These are phyloP conservation scores for Dioscorea alata DNA, from an alignment of 106 monocot genomes.

Conservation along the genomic window DNA sequence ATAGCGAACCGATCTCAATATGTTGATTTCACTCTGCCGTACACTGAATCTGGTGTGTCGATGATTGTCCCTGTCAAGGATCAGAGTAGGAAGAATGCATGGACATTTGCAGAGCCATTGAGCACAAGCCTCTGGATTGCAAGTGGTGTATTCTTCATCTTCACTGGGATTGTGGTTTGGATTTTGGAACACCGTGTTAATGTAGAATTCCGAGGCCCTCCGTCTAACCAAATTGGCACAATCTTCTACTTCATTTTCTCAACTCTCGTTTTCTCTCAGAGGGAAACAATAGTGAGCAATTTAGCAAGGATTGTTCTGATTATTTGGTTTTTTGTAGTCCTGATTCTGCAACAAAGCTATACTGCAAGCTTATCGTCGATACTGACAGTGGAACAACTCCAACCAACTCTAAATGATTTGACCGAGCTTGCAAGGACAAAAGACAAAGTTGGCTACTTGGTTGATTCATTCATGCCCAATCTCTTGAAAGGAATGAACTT, in stretches of 20 bases:
- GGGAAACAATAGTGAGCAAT: constrained; percentile 36
- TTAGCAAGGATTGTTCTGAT: constrained; percentile 56
- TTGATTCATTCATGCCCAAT: constrained; percentile 13
- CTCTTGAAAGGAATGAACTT: constrained; percentile 10
- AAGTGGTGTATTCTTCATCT: constrained; percentile 11
- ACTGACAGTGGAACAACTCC: constrained; percentile 63
- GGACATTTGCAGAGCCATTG: constrained; percentile 8
- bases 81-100: not conserved
- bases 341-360: constrained; percentile 64
- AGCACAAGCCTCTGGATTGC: constrained; percentile 1
- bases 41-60: constrained; percentile 11
- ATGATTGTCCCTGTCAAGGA: constrained; percentile 14
- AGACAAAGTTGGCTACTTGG: constrained; percentile 43
- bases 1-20: not conserved
- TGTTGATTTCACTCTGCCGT: constrained; percentile 20
- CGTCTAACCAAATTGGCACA: not conserved
- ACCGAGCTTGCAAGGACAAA: constrained; percentile 34
- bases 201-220: constrained; percentile 1
- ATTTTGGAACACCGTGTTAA: constrained; percentile 10
- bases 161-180: constrained; percentile 14
- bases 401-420: constrained; percentile 41
- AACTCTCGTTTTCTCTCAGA: constrained; percentile 11
- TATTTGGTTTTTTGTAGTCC: constrained; percentile 78
- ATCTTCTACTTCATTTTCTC: constrained; percentile 16
- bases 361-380: constrained; percentile 72